Conservation (phyloP, 108 stramenopile species). For the Chaetoceros muelleri region DNA sequence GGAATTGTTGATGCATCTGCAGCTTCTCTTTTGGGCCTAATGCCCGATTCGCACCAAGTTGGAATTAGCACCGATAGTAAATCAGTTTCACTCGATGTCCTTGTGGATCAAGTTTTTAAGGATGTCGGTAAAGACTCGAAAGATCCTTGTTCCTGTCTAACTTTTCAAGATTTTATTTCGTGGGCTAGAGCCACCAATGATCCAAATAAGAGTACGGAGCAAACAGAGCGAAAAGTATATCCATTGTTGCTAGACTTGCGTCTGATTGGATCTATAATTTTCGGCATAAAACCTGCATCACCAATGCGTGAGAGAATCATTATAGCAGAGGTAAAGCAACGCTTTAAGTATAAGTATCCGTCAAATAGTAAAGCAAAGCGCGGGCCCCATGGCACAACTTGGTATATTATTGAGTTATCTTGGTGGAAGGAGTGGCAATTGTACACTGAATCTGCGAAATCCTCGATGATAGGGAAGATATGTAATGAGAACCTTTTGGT, state of each 20-base stretch:
- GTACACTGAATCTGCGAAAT: slow-evolving; percentile 28
- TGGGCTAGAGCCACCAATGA: slow-evolving; percentile 30
- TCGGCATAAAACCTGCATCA: slow-evolving; percentile 62
- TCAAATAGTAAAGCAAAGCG: slow-evolving; percentile 50
- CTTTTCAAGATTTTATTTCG: slow-evolving; percentile 45
- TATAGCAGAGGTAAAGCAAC: slow-evolving; percentile 51
- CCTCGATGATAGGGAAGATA: slow-evolving; percentile 43
- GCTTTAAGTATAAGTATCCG: slow-evolving; percentile 63
- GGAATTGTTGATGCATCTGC: slow-evolving; percentile 22
- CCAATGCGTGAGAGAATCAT: slow-evolving; percentile 50
- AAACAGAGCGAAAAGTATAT: slow-evolving; percentile 31
- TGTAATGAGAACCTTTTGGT: slow-evolving; percentile 56
- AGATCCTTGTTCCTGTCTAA: slow-evolving; percentile 2
- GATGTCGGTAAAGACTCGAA: not conserved
- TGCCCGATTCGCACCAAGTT: slow-evolving; percentile 18
- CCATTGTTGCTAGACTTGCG: slow-evolving; percentile 60
- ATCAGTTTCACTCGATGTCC: slow-evolving; percentile 12
- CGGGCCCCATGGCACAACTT: slow-evolving; percentile 71
- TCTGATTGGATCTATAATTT: slow-evolving; percentile 62
- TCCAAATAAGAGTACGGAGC: slow-evolving; percentile 9
- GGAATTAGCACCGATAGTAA: not conserved
- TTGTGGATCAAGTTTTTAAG: slow-evolving; percentile 24
- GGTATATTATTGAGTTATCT: slow-evolving; percentile 66
- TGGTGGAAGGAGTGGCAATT: slow-evolving; percentile 58
- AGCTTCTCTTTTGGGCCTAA: slow-evolving; percentile 37